phyloP scores from a whole-genome alignment of 164 flowering plant species.

The Magnolia kwangsiensis region DNA sequence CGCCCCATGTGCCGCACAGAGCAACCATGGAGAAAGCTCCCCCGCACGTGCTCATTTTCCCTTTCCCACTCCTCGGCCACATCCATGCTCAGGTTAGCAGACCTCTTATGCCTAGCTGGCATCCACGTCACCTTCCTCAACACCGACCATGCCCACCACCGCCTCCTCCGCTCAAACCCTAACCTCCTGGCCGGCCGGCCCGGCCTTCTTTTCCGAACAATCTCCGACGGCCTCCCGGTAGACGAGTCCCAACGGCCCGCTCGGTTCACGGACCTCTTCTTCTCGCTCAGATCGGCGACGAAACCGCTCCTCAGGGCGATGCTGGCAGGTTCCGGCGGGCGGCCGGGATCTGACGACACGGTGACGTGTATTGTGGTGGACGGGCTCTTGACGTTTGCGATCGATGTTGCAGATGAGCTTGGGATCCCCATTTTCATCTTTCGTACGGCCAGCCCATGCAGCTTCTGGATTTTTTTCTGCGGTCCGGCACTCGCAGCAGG shows the following conservation, averaged over 20 bases:
- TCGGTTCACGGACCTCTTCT: constrained; percentile 10
- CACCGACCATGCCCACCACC: constrained; percentile 37
- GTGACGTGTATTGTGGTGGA: constrained; percentile 33
- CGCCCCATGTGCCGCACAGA: too few relatives aligned
- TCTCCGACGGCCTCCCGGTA: constrained; percentile 31
- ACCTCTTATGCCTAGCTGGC: constrained; percentile 38
- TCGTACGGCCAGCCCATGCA: constrained; percentile 29
- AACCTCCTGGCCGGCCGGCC: constrained; percentile 13
- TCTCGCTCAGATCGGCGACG: constrained; percentile 9
- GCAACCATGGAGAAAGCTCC: constrained; percentile 10
- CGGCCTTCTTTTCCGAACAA: constrained; percentile 20
- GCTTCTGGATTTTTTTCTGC: constrained; percentile 30
- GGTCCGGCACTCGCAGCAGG: constrained; percentile 26
- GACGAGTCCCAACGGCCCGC: constrained; percentile 23
- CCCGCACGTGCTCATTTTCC: constrained; percentile 41
- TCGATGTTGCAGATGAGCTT: constrained; percentile 27
- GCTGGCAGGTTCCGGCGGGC: constrained; percentile 6
- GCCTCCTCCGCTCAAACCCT: constrained; percentile 20
- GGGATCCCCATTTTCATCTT: constrained; percentile 26
- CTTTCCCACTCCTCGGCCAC: constrained; percentile 45
- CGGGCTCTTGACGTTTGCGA: constrained; percentile 19
- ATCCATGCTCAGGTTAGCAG: constrained; percentile 46
- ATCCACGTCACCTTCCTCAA: constrained; percentile 44
- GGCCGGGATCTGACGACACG: background rate
- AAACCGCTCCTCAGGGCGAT: constrained; percentile 18